Base-by-base conservation (phyloP, 441 rosid genomes). In the Breynia disticha region DNA sequence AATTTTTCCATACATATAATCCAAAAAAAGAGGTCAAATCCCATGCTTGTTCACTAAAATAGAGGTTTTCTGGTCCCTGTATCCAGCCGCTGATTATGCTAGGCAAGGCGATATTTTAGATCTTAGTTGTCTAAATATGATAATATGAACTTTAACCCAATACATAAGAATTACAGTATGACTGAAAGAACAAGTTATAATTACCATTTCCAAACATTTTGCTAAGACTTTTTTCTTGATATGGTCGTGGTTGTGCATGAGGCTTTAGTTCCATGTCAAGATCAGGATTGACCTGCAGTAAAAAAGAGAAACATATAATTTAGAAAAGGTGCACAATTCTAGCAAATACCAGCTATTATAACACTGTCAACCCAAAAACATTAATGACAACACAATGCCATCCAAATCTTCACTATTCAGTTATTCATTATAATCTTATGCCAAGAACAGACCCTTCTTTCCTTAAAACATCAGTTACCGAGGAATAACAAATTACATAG, bases 151-250 rank as follows among this genome's bases (percentile, higher is more conserved):
- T 17, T 42, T 42, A 46, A 39, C 48, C 43, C 47, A 44, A 32
- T 56, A 61, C 16, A 55, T 24, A 24, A 24, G 32, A 24, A 24
- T 52, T 48, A 18, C 8, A 52, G 17, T 28, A 55, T 14, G 8
- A 43, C 32, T 7, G 17, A 43, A 41, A 18, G 52, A 24, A 35
- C 6, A 32, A 16, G 39, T 24, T 24, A 28, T 22, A 42, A 44
- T 55, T 66, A 88, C 98, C 97, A 65, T 88, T 91, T 62, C 98
- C 98, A 79, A 91, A 91, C 98, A 91, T 91, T 84, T 91, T 88
- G 70, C 98, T 91, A 52, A 86, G 82, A 65, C 95, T 84, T 73
- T 88, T 86, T 69, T 86, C 97, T 68, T 91, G 98, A 75, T 91
- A 91, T n/a, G 91, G 98, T 19, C 95, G 84, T 28, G 95, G 98